Evolutionary conservation across 805 yeast genomes (phyloP).

Genomic region (Torulaspora maleeae): DNA sequence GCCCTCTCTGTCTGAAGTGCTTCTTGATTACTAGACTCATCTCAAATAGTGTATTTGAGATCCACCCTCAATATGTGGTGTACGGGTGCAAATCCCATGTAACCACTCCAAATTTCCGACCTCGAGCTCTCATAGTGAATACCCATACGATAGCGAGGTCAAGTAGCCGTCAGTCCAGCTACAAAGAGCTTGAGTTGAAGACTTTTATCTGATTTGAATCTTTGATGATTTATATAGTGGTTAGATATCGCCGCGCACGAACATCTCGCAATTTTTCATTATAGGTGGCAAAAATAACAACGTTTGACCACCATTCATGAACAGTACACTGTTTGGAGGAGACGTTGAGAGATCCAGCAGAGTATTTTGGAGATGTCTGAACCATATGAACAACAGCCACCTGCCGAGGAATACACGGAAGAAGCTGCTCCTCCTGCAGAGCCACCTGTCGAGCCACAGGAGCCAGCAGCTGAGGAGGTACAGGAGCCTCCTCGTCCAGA

Average conservation of each 20-base stretch:
- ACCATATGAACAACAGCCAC: constrained; percentile 21
- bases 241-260: constrained; percentile 1
- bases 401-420: constrained; percentile 13
- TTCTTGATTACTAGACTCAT: background rate
- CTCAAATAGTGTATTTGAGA: background rate
- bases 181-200: too few species aligned
- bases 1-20: background rate
- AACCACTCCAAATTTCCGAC: background rate
- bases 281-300: constrained; percentile 7
- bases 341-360: background rate
- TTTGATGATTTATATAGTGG: background rate
- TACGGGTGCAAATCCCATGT: background rate
- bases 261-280: background rate
- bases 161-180: too few species aligned
- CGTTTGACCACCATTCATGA: background rate
- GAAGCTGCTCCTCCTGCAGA: constrained; percentile 17
- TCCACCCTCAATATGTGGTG: background rate
- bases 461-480: constrained; percentile 13
- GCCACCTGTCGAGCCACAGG: constrained; percentile 14
- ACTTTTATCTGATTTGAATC: background rate
- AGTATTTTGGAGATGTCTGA: constrained; percentile 16
- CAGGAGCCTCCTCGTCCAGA: constrained; percentile 11
- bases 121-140: background rate
- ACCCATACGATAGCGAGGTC: too few species aligned
- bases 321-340: background rate